phyloP scores from a whole-genome alignment of 1,139 yeast species.

The Candida pseudoviswanathii region DNA sequence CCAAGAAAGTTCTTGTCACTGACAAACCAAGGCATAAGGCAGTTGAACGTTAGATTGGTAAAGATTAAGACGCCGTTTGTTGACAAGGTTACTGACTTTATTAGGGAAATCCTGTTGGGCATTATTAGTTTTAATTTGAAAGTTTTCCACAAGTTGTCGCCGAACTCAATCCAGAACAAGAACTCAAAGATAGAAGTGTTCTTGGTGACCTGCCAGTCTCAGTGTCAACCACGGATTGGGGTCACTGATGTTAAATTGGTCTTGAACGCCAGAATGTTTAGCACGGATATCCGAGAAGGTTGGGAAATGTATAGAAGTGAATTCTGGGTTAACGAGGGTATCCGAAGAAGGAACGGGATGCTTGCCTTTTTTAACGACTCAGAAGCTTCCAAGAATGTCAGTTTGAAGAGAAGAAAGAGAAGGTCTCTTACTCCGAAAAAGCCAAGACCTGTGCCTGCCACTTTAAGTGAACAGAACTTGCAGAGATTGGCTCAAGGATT shows the following conservation, averaged over 20 bases:
- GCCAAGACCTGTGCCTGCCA: slow-evolving; percentile 15
- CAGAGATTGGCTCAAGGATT: slow-evolving; percentile 19
- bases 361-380: slow-evolving; percentile 33
- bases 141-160: slow-evolving; percentile 38
- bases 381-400: slow-evolving; percentile 10
- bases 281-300: slow-evolving; percentile 82
- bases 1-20: slow-evolving; percentile 78
- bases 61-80: slow-evolving; percentile 62
- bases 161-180: slow-evolving; percentile 33
- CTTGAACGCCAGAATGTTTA: slow-evolving; percentile 78
- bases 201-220: slow-evolving; percentile 46
- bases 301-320: slow-evolving; percentile 96
- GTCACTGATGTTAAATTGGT: slow-evolving; percentile 66
- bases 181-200: slow-evolving; percentile 43
- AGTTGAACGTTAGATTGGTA: slow-evolving; percentile 76
- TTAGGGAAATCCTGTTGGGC: slow-evolving; percentile 41
- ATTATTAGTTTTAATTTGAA: slow-evolving; percentile 29
- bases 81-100: slow-evolving; percentile 52
- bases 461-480: slow-evolving; percentile 33
- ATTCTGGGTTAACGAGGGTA: slow-evolving; percentile 87
- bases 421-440: slow-evolving; percentile 26
- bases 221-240: slow-evolving; percentile 49
- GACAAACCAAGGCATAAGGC: slow-evolving; percentile 86
- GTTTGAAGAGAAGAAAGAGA: slow-evolving; percentile 39
- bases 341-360: slow-evolving; percentile 58